These are phyloP conservation scores for Nicotiana rustica DNA, from an alignment of 305 asterid genomes.

Conservation along the genomic window DNA sequence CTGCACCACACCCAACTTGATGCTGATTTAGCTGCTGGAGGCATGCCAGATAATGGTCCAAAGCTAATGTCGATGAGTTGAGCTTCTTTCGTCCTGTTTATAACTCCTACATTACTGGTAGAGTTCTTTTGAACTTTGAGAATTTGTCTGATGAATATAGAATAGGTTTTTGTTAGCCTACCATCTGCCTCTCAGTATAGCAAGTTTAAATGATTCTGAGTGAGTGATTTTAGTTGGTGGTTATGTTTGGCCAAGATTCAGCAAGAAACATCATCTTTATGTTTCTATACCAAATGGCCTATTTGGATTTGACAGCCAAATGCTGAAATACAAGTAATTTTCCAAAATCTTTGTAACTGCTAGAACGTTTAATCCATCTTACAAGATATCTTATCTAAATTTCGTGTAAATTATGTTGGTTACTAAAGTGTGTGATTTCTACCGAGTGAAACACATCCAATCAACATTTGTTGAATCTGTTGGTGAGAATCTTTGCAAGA, in stretches of 20 bases:
- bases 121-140: slow-evolving; percentile 14
- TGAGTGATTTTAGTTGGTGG: neutral
- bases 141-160: neutral
- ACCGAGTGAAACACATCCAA: neutral
- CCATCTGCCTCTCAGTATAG: neutral
- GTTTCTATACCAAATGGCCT: neutral
- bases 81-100: slow-evolving; percentile 34
- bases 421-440: neutral
- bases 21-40: slow-evolving; percentile 93
- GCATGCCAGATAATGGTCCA: slow-evolving; percentile 94
- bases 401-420: neutral
- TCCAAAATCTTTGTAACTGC: neutral
- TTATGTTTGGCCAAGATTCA: slow-evolving; percentile 20
- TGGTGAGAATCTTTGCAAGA: neutral
- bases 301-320: neutral
- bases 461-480: neutral
- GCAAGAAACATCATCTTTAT: neutral
- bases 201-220: too few species aligned
- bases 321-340: neutral
- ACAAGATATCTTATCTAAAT: neutral
- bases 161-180: neutral
- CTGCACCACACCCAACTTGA: slow-evolving; percentile 85
- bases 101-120: neutral
- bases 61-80: slow-evolving; percentile 72
- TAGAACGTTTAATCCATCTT: neutral